These are phyloP conservation scores for Yamadazyma philogaea DNA, from an alignment of 805 yeast species.

Conservation along the genomic window DNA sequence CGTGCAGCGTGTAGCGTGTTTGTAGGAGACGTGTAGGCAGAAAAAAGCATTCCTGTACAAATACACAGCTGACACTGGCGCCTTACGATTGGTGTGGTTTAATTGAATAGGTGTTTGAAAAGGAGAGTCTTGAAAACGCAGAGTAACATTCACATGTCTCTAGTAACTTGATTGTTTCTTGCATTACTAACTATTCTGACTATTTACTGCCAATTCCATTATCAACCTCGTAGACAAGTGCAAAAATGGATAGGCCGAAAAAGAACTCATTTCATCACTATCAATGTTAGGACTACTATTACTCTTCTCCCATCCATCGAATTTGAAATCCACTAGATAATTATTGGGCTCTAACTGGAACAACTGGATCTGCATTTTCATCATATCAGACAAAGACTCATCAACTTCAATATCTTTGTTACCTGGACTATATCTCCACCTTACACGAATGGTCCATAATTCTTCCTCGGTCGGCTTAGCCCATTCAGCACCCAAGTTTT, in stretches of 20 bases:
- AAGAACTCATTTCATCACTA: slow-evolving; percentile 77
- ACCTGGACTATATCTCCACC: slow-evolving; percentile 74
- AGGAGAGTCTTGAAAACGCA: background rate
- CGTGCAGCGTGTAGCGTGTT: slow-evolving; percentile 1
- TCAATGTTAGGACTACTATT: slow-evolving; percentile 30
- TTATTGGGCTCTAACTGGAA: slow-evolving; percentile 95
- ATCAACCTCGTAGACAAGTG: slow-evolving; percentile 89
- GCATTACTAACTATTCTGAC: slow-evolving; percentile 46
- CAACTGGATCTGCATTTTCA: slow-evolving; percentile 96
- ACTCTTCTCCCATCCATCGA: slow-evolving; percentile 86
- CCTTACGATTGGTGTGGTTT: no score
- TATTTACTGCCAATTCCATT: slow-evolving; percentile 95
- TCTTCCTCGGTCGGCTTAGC: slow-evolving; percentile 92
- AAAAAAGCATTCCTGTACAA: no score
- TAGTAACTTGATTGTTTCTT: background rate
- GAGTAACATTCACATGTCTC: background rate
- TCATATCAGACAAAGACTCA: slow-evolving; percentile 54
- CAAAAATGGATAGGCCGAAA: slow-evolving; percentile 91
- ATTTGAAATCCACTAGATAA: slow-evolving; percentile 93
- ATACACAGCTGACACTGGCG: no score
- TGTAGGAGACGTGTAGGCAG: slow-evolving; percentile 1
- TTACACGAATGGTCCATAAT: slow-evolving; percentile 90
- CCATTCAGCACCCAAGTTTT: slow-evolving; percentile 96
- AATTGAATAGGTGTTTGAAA: no score
- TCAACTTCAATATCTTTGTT: slow-evolving; percentile 16